Base-by-base conservation (phyloP, 2,329 filamentous ascomycete genomes). In the Paraconiothyrium sp. region DNA sequence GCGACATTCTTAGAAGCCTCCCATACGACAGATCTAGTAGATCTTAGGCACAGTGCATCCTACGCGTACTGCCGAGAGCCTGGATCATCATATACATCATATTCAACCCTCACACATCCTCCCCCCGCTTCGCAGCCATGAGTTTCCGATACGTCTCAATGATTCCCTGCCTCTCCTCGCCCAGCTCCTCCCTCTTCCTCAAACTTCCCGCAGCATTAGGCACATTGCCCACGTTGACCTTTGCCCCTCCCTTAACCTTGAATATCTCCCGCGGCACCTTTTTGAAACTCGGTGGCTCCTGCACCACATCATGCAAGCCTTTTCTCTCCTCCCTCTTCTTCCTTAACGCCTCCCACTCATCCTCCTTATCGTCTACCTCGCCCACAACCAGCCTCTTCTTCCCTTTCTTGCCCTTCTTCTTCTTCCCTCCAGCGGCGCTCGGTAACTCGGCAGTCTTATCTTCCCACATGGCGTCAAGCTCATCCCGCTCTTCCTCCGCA, bases 301-400 rank as follows among this genome's bases (percentile, higher is more conserved):
- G 84, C 3, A 87, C 93, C 32, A 94, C 84, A 76, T 87, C 84
- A 64, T 84, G 79, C 52, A 85, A 57, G 0, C 83, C 82, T 30
- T 87, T 88, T 59, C 89, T 83, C 80, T 88, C 88, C 51, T 73
- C 72, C 14, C 76, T 62, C 75, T 85, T 76, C 62, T 61, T 84
- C 75, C 90, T 90, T 67, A 97, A 78, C 63, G 88, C 88, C 47
- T 86, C 88, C 92, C 92, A 97, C 0, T 92, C 92, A 76, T 94
- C 92, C 48, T 90, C 86, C 55, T 89, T 84, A 46, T 84, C 83
- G 30, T 82, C 83, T 50, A 75, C 80, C 60, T 81, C 81, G 16
- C 80, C 82, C 52, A 84, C 81, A 43, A 83, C 81, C 63, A 84
- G 85, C 62, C 79, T 81, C 63, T 83, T 82, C 57, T 84, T 83